Percentiles rank a stretch among this genome's conserved stretches.
phyloP scores from a whole-genome alignment of 208 protist genomes.

The Naegleria lovaniensis region DNA sequence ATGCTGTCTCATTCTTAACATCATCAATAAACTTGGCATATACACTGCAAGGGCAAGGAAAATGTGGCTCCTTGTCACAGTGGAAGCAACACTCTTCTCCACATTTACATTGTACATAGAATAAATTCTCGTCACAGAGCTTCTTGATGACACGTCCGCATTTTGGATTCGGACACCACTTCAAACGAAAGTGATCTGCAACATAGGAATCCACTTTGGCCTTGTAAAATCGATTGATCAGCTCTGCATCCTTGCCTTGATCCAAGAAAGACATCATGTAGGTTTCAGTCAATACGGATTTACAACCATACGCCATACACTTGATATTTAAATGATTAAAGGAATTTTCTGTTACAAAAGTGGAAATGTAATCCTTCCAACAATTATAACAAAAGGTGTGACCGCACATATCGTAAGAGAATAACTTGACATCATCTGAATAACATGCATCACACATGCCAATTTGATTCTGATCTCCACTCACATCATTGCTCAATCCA shows the following conservation, averaged over 20 bases:
- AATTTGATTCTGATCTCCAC: neutral
- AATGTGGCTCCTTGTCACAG: neutral
- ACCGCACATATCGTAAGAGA: neutral
- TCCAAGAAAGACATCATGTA: neutral
- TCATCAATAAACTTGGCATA: neutral
- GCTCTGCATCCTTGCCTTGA: neutral
- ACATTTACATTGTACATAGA: neutral
- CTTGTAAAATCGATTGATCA: neutral
- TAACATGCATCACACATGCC: constrained; percentile 1
- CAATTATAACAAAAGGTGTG: neutral
- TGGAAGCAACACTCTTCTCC: neutral
- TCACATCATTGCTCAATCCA: neutral
- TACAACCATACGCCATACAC: neutral
- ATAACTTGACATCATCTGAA: neutral
- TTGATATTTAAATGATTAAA: neutral
- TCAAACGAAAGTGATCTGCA: neutral
- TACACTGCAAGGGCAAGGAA: neutral
- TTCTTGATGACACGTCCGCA: neutral
- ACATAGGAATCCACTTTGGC: neutral
- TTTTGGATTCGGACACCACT: neutral
- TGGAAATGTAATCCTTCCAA: neutral
- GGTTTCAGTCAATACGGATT: neutral
- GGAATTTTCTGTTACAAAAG: neutral
- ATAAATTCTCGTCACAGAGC: neutral
- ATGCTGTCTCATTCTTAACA: neutral